Base-by-base conservation (phyloP, 2,329 filamentous ascomycete genomes). In the Colletotrichum shisoi region DNA sequence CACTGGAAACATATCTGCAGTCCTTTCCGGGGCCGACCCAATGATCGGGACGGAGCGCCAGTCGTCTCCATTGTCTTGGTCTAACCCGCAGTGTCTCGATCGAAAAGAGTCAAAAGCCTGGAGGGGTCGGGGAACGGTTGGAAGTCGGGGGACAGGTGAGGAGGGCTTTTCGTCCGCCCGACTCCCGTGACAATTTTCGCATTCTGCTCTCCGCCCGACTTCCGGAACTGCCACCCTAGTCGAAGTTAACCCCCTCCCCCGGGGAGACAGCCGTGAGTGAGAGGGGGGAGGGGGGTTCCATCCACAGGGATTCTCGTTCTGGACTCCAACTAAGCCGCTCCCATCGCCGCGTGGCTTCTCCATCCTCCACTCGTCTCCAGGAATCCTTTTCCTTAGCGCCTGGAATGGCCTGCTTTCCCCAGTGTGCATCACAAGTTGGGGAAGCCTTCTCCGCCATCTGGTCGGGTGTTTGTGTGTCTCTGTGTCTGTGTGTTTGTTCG, bases 1-100 rank as follows among this genome's bases (percentile, higher is more conserved):
- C 62, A 68, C 31, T 66, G 66, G 37, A 66, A 66, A 39, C 62
- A 67, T 49, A 68, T 68, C 62, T 68, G 62, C 31, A 64, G 21
- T 19, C 66, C 62, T 19, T 57, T 68, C 31, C 66, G 66, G 51
- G 66, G 57, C 31, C 62, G 61, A 13, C 63, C 57, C 21, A 52
- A 62, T n/a, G 51, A 42, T 56, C 58, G 63, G 27, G 56, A 57
- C 57, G 57, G 57, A 39, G 45, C 6, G 19, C 45, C 17, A 9
- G 24, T n/a, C 42, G 34, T 45, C 63, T 66, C 63, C 63, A 66
- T 66, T 62, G 19, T 56, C 13, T 56, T 27, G 31, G 24, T 27
- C 54, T 45, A 39, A 39, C 57, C 62, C 57, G 62, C 51, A 57
- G 44, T 39, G 24, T 21, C 37, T 51, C 27, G 34, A 37, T 31